These are phyloP conservation scores for Backusella macrospora DNA, from an alignment of 192 early-diverging fungal species.

Conservation along the genomic window DNA sequence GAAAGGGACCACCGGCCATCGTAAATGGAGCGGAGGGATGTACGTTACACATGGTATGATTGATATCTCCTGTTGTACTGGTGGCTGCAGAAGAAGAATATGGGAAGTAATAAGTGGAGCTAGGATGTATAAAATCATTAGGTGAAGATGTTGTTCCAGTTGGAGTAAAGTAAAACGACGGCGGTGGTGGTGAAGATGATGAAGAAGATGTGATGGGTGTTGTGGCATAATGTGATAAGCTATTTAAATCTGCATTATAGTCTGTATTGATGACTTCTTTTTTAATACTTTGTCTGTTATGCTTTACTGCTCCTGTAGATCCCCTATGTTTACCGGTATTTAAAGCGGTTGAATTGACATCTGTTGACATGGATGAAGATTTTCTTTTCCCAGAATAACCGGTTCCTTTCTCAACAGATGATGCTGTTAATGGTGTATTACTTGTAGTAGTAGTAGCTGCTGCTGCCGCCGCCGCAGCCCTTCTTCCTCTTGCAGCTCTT, in stretches of 20 bases:
- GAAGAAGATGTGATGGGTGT: neutral
- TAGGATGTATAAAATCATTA: conserved; percentile 3
- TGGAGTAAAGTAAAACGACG: neutral
- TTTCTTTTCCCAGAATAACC: neutral
- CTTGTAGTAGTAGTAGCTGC: neutral
- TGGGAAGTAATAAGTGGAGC: neutral
- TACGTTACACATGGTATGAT: neutral
- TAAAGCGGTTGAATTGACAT: neutral
- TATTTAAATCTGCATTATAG: neutral
- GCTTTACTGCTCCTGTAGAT: neutral
- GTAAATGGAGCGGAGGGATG: neutral
- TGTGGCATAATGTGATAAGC: neutral
- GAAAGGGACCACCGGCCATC: neutral
- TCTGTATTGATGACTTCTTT: neutral
- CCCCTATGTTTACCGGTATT: conserved; percentile 1
- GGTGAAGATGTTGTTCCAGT: neutral
- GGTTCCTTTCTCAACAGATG: neutral
- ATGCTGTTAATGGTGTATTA: neutral
- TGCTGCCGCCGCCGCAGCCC: conserved; percentile 26
- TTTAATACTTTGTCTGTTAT: neutral
- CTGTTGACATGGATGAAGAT: neutral
- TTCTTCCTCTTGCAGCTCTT: conserved; percentile 29
- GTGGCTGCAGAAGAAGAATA: neutral
- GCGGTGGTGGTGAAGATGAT: neutral
- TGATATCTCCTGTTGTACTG: neutral